phyloP scores from a whole-genome alignment of 2,329 filamentous ascomycete genomes.

The Paraphoma chrysanthemicola region DNA sequence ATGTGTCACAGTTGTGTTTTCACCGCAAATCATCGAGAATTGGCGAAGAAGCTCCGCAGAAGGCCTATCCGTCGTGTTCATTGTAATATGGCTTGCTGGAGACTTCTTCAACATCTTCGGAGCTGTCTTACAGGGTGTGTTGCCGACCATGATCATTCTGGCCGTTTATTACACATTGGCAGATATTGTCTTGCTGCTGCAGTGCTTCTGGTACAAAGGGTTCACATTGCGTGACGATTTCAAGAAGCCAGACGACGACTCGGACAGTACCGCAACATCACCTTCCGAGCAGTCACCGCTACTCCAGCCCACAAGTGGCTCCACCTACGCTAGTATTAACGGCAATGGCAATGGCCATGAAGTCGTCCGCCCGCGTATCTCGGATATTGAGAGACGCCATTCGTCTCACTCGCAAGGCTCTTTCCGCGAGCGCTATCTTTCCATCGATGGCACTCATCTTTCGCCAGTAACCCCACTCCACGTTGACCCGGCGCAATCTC shows the following conservation, averaged over 20 bases:
- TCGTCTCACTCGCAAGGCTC: slow-evolving; percentile 42
- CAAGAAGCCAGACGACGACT: slow-evolving; percentile 29
- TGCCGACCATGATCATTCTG: slow-evolving; percentile 96
- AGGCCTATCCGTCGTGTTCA: slow-evolving; percentile 87
- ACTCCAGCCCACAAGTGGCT: slow-evolving; percentile 37
- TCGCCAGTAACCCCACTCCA: slow-evolving; percentile 85
- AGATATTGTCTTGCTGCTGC: slow-evolving; percentile 83
- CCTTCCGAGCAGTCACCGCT: slow-evolving; percentile 46
- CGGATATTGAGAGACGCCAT: slow-evolving; percentile 44
- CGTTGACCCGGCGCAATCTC: slow-evolving; percentile 29
- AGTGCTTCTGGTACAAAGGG: slow-evolving; percentile 96
- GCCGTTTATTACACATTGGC: slow-evolving; percentile 93
- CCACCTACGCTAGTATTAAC: slow-evolving; percentile 14
- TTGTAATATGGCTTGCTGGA: slow-evolving; percentile 89
- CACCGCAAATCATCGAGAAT: slow-evolving; percentile 95
- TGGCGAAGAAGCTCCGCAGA: slow-evolving; percentile 85
- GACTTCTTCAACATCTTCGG: slow-evolving; percentile 98
- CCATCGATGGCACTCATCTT: slow-evolving; percentile 71
- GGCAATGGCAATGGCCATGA: slow-evolving; percentile 27
- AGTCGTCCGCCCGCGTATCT: slow-evolving; percentile 37
- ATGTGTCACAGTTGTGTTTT: slow-evolving; percentile 74
- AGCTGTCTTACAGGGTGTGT: slow-evolving; percentile 86
- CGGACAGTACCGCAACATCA: slow-evolving; percentile 32
- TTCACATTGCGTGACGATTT: slow-evolving; percentile 60
- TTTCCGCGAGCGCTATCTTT: slow-evolving; percentile 57